Conservation (phyloP, 305 asterid genomes). For the Striga hermonthica region DNA sequence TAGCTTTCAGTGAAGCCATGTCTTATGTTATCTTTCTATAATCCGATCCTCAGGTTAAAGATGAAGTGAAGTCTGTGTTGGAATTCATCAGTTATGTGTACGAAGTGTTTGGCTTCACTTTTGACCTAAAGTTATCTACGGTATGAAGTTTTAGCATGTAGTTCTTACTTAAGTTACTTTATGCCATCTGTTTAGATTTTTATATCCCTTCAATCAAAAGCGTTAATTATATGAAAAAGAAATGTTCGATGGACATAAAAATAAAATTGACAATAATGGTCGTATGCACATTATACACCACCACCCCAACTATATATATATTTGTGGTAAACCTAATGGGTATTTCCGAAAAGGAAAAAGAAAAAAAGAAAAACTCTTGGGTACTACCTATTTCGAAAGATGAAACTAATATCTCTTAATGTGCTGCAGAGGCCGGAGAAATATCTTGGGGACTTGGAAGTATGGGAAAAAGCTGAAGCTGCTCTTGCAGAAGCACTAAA, state of each 20-base stretch:
- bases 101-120: constrained; percentile 85
- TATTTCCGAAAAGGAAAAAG: too few species aligned
- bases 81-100: constrained; percentile 77
- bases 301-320: constrained; percentile 2
- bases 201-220: not conserved
- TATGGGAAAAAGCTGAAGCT: constrained; percentile 96
- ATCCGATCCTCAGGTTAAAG: constrained; percentile 62
- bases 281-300: not conserved
- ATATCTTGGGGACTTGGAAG: constrained; percentile 72
- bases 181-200: not conserved
- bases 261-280: constrained; percentile 12
- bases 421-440: constrained; percentile 91
- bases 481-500: constrained; percentile 84
- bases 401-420: constrained; percentile 17
- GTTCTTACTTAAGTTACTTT: too few species aligned
- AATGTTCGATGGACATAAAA: too few species aligned
- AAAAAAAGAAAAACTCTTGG: not conserved
- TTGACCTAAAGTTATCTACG: constrained; percentile 93
- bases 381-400: constrained; percentile 27
- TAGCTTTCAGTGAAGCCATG: constrained; percentile 6
- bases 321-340: constrained; percentile 5
- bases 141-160: constrained; percentile 41
- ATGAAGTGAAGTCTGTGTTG: constrained; percentile 86
- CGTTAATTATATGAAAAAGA: not conserved
- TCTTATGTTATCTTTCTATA: constrained; percentile 30